phyloP scores from a whole-genome alignment of 2,329 filamentous ascomycete genomes.

The Diaporthe longicolla region DNA sequence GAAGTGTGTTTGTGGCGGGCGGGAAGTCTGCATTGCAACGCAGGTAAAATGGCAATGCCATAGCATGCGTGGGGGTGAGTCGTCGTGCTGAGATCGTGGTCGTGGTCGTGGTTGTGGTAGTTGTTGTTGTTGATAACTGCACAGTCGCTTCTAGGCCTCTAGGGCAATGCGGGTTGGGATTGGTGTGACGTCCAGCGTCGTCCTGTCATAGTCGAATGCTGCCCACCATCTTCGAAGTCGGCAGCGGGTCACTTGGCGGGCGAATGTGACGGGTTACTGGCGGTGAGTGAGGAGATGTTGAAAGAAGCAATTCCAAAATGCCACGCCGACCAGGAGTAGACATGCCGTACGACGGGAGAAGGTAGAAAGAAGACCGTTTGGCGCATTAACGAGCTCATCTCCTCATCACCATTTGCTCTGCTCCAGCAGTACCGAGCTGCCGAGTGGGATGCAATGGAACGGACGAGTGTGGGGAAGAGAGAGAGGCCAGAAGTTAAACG shows the following conservation, averaged over 20 bases:
- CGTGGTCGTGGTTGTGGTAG: background rate
- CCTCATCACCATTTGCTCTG: background rate
- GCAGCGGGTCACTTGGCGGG: conserved; percentile 1
- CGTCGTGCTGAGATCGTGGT: background rate
- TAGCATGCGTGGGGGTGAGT: background rate
- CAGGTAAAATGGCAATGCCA: background rate
- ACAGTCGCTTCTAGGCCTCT: background rate
- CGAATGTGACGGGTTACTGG: conserved; percentile 29
- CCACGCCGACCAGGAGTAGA: background rate
- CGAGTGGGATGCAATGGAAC: background rate
- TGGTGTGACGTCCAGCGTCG: conserved; percentile 11
- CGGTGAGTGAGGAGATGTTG: conserved; percentile 12
- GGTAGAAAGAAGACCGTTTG: background rate
- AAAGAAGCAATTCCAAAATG: conserved; percentile 23
- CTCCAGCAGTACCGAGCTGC: background rate
- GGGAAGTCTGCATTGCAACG: conserved; percentile 27
- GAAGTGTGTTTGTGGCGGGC: background rate
- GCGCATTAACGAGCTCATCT: background rate
- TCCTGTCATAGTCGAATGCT: conserved; percentile 24
- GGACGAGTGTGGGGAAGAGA: conserved; percentile 1
- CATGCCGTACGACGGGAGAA: background rate
- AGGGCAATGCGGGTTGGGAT: conserved; percentile 28
- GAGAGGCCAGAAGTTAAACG: conserved; percentile 31
- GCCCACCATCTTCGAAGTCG: conserved; percentile 27
- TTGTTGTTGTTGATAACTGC: background rate